A percentile compares a stretch with the other conserved stretches of the same genome.
phyloP scores from a whole-genome alignment of 306 rosid genomes.

The Castanea crenata region DNA sequence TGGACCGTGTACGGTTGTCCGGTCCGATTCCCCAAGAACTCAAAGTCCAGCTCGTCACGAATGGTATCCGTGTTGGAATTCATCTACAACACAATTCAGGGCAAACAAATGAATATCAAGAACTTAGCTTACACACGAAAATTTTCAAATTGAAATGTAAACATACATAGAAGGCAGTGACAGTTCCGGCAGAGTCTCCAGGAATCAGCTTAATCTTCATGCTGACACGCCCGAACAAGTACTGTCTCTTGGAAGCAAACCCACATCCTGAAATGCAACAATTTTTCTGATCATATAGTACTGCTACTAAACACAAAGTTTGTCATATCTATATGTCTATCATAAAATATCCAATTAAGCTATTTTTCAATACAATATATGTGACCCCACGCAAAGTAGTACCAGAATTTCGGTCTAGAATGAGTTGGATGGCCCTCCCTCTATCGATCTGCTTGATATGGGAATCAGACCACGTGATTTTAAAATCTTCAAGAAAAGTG shows the following conservation, averaged over 20 bases:
- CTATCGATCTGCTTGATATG: constrained; percentile 77
- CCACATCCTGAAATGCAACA: constrained; percentile 64
- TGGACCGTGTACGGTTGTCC: constrained; percentile 95
- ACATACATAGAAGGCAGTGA: constrained; percentile 88
- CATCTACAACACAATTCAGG: constrained; percentile 37
- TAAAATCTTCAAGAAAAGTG: constrained; percentile 68
- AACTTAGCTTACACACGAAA: not conserved
- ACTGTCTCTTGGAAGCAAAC: constrained; percentile 69
- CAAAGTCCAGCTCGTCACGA: constrained; percentile 92
- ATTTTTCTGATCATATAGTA: not conserved
- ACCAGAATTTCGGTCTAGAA: constrained; percentile 89
- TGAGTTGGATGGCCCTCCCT: constrained; percentile 78
- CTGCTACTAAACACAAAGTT: not conserved
- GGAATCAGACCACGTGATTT: constrained; percentile 64
- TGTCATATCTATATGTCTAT: not conserved
- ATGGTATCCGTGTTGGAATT: constrained; percentile 58
- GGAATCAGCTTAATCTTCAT: constrained; percentile 93
- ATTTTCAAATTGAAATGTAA: not conserved
- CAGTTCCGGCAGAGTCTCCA: constrained; percentile 96
- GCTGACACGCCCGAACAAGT: constrained; percentile 88
- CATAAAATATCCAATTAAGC: not conserved
- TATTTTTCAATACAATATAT: not conserved
- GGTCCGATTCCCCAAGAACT: constrained; percentile 85
- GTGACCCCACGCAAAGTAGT: not conserved
- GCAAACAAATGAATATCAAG: not conserved